Evolutionary conservation across 1,284 basidiomycete species (phyloP), one percentile per base, ranked within the genome.

Genomic region (Moesziomyces globuligerus): DNA sequence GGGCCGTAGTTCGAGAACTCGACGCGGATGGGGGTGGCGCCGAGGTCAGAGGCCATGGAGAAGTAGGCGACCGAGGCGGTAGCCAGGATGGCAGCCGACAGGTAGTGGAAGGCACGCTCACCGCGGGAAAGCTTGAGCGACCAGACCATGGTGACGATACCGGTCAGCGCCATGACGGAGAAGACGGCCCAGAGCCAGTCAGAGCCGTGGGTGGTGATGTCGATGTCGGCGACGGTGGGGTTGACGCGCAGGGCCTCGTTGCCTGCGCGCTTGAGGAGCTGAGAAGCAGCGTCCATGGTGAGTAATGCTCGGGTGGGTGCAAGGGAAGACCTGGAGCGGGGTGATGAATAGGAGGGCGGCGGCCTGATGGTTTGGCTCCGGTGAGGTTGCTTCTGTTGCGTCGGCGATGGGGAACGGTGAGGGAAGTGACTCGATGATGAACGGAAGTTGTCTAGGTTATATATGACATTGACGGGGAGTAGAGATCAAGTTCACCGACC

Each of bases 1-100:
- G 45, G 40, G 49, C 70, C 72, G 60, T 65, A 65, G 59, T 85
- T 81, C 38, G 75, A 64, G 76, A 86, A 88, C 75, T 88, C 86
- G 54, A 86, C 85, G 3, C 45, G 53, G 61, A 88, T 78, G 37
- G 86, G 83, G 4, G 87, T 86, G 44, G 83, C 83, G 25, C 89
- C 88, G 49, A 89, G 84, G 78, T 89, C 84, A 11, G 87, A 87
- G 0, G 88, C 88, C 86, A 88, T 86, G 18, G 85, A 83, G 80
- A 88, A 88, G 83, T 85, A 88, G 23, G 84, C 81, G 48, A 81
- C 60, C 37, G 77, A 80, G 20, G 82, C 83, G 17, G 83, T 83
- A 29, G 62, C 70, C 1, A 79, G 72, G 28, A 81, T 75, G 48
- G 66, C 60, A 18, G 86, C 84, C 59, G 87, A 87, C 28, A 78